Evolutionary conservation across 2,329 filamentous ascomycete genomes (phyloP), one percentile per base, ranked within the genome.

Genomic region (Aspergillus sp.): DNA sequence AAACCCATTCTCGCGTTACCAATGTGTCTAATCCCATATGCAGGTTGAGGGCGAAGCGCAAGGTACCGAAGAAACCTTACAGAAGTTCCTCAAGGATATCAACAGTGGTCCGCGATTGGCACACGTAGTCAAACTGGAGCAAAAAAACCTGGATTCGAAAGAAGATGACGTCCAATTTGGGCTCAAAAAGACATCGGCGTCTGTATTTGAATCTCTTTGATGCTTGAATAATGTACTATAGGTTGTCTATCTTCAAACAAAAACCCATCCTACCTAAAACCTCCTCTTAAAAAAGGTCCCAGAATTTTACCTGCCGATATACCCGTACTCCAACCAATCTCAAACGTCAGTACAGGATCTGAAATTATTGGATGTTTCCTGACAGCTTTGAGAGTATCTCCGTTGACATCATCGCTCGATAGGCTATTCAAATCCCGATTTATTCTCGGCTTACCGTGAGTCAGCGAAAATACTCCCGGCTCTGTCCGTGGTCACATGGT

Each of bases 31-130:
- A 61, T 15, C 9, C 27, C 25, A 35, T 21, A 23, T 15, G 23
- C 64, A 96, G 91, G 93, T 98, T 47, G 86, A 91, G 69, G 93
- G 93, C 25, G 93, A 97, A 76, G 92, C 88, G 5, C 93, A 98
- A 72, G 93, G 91, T 31, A 80, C 84, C 2, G 81, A 87, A 1
- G 82, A 85, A 0, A 76, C 82, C 2, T 72, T 98, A 25, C 76
- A 86, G 52, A 83, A 86, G 55, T 89, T 97, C 63, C 77, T 96
- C 37, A 85, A 88, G 64, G 87, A 91, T 61, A 78, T 97, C 47
- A 83, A 91, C 67, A 82, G 85, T 52, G 93, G 93, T 0, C 93
- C 93, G 0, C 78, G 81, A 1, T 81, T 85, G 55, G 87, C 93
- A 1, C 83, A 83, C 23, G 93, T 98, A 0, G 85, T 86, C 39